Evolutionary conservation across 805 yeast species (phyloP).

Genomic region (Candida saitoana): DNA sequence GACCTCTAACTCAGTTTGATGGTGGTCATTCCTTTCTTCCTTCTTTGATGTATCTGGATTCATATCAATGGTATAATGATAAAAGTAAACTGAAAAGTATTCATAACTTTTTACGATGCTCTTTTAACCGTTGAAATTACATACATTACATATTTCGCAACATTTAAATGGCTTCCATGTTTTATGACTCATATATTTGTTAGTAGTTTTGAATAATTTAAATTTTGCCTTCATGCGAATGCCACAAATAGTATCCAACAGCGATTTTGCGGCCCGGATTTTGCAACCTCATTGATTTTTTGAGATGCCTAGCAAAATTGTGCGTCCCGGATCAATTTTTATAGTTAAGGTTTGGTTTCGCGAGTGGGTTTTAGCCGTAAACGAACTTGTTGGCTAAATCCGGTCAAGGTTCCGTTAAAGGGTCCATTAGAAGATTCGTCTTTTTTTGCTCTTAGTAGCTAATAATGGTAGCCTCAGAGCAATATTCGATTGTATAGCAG

Average conservation of each 20-base stretch:
- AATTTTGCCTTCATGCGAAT: not conserved
- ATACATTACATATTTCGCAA: not conserved
- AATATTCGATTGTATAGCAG: too few species aligned
- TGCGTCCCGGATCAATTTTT: constrained; percentile 1
- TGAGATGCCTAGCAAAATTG: not conserved
- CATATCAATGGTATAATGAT: not conserved
- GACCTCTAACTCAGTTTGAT: constrained; percentile 9
- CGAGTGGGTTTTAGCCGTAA: too few species aligned
- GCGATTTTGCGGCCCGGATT: not conserved
- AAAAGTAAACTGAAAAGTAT: not conserved
- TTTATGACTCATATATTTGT: constrained; percentile 3
- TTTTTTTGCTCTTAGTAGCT: too few species aligned
- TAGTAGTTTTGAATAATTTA: not conserved
- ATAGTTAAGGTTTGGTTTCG: not conserved
- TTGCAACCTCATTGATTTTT: not conserved
- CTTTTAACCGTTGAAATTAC: not conserved
- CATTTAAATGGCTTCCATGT: constrained; percentile 1
- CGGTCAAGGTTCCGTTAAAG: too few species aligned
- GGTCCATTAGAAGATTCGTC: too few species aligned
- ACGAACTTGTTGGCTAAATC: too few species aligned
- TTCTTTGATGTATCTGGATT: not conserved
- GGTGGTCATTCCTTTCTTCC: constrained; percentile 5
- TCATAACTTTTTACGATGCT: not conserved
- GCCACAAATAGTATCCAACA: not conserved
- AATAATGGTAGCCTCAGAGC: too few species aligned